Base-by-base conservation (phyloP, 805 yeast species). In the Candida alai region DNA sequence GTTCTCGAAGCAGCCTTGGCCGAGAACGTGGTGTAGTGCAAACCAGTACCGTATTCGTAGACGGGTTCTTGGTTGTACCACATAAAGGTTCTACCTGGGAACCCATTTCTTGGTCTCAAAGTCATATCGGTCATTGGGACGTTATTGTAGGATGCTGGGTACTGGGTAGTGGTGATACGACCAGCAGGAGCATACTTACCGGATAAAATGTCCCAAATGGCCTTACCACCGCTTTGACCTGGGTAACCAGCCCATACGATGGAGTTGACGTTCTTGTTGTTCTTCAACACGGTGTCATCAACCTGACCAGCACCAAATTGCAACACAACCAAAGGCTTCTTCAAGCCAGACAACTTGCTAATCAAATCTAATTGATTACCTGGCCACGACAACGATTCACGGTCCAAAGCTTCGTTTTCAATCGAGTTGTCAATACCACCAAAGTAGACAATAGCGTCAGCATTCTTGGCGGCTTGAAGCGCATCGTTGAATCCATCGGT, bases 41-140 rank as follows among this genome's bases (percentile, higher is more conserved):
- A 35, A 33, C 41, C 41, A 21, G 29, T 24, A 27, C 41, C 41
- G 17, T 33, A 37, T 28, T 33, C 41, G 27, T 37, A 37, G 15
- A 35, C 32, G 33, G 41, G 41, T 24, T 36, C 27, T 12, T 27
- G 24, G 17, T 34, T 33, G 19, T 33, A 33, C 34, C 36, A 37
- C 19, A 28, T 27, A 23, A 28, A 37, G 15, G 36, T 33, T 28
- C 41, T 37, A 26, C 36, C 36, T 32, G 36, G 36, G 26, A 14
- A 25, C 15, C 24, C 29, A n/a, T 28, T 6, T 25, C 36, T 32
- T 32, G 36, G 36, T 32, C 36, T 32, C 15, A 32, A 17, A 15
- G 30, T 19, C 36, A 32, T 32, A 26, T 32, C 36, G 22, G 36
- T 32, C 30, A 26, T 26, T 32, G 36, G 30, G 22, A 32, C 36